phyloP scores from a whole-genome alignment of 371 early-diverging fungal species.

The Apophysomyces trapeziformis region DNA sequence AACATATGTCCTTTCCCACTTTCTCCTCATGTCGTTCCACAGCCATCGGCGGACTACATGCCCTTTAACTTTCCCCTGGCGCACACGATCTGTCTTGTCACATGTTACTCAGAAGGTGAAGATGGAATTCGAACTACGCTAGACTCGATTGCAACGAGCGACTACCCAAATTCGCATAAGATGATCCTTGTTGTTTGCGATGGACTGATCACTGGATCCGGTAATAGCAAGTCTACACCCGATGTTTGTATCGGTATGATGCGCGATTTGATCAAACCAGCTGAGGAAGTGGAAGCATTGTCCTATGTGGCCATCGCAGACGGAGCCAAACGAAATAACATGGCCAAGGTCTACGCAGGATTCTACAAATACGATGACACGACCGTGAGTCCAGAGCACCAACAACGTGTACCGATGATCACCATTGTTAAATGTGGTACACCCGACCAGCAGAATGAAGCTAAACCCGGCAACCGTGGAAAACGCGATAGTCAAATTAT shows the following conservation, averaged over 20 bases:
- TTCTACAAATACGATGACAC: constrained; percentile 75
- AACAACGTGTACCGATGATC: constrained; percentile 81
- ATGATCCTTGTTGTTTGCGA: constrained; percentile 92
- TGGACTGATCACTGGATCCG: constrained; percentile 85
- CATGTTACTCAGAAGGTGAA: constrained; percentile 93
- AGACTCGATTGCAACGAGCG: constrained; percentile 92
- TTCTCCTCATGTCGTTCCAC: constrained; percentile 45
- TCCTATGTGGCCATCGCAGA: constrained; percentile 95
- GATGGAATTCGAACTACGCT: constrained; percentile 92
- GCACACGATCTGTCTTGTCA: constrained; percentile 79
- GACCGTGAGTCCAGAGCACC: constrained; percentile 52
- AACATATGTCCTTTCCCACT: constrained; percentile 42
- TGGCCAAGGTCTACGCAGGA: constrained; percentile 95
- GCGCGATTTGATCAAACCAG: constrained; percentile 74
- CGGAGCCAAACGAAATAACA: constrained; percentile 92
- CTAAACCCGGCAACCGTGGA: constrained; percentile 93
- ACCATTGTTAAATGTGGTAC: constrained; percentile 94
- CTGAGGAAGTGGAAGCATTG: constrained; percentile 68
- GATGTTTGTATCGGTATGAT: constrained; percentile 86
- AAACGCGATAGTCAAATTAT: constrained; percentile 99
- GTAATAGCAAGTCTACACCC: constrained; percentile 79
- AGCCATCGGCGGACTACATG: constrained; percentile 58
- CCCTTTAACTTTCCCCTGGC: constrained; percentile 77
- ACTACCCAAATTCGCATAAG: constrained; percentile 92
- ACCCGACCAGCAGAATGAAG: constrained; percentile 68